Percentiles rank a stretch among this genome's conserved stretches.
Conservation (phyloP, 2,329 filamentous ascomycete genomes). For the Fusarium vanettenii region DNA sequence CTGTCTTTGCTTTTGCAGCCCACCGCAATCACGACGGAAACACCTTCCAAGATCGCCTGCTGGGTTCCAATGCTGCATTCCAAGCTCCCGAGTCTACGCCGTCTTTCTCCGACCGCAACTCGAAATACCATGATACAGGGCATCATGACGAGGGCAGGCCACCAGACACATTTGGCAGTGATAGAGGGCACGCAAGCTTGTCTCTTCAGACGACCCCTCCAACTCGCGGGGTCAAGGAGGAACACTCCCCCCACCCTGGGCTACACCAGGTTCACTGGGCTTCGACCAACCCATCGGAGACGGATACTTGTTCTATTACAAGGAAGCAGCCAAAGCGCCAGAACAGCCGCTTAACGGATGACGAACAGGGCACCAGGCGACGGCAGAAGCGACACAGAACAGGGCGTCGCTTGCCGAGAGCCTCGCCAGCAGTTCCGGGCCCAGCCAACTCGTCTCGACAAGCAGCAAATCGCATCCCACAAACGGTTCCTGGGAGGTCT, state of each 20-base stretch:
- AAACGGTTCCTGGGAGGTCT: neutral
- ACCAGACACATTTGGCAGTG: neutral
- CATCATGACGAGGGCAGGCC: constrained; percentile 21
- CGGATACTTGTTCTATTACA: constrained; percentile 3
- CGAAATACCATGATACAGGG: constrained; percentile 5
- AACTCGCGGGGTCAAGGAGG: constrained; percentile 7
- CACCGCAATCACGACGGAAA: neutral
- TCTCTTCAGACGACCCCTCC: neutral
- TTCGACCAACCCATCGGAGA: neutral
- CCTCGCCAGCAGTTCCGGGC: neutral
- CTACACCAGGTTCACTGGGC: constrained; percentile 5
- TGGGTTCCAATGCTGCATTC: neutral
- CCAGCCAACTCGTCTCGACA: neutral
- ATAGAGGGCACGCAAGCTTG: neutral
- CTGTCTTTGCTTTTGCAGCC: neutral
- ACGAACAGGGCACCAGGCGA: constrained; percentile 13
- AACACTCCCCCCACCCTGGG: neutral
- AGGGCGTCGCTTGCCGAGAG: neutral
- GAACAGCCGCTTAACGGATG: constrained; percentile 29
- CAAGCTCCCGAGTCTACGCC: neutral
- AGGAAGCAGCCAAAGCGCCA: constrained; percentile 30
- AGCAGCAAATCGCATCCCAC: neutral
- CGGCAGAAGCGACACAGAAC: constrained; percentile 11
- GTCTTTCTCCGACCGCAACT: constrained; percentile 7
- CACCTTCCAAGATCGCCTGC: constrained; percentile 7